Conservation (phyloP, 202 grass and related monocot genomes). For the Zoysia matrella region DNA sequence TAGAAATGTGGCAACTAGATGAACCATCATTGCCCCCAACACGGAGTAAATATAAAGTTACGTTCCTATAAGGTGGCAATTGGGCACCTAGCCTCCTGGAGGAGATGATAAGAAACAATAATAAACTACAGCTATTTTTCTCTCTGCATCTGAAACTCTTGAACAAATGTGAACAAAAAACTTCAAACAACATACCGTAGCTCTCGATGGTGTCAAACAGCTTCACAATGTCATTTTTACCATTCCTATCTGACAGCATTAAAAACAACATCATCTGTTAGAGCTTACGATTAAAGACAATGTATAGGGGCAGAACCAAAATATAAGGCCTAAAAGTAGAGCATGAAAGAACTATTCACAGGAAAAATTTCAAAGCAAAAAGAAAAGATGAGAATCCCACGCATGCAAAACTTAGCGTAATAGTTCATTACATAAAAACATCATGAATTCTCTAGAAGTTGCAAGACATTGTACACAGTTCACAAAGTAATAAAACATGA, state of each 20-base stretch:
- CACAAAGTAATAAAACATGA: constrained; percentile 7
- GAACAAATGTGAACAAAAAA: constrained; percentile 23
- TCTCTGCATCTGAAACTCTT: neutral
- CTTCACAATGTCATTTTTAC: constrained; percentile 88
- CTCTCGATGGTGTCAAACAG: constrained; percentile 88
- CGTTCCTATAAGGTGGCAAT: constrained; percentile 22
- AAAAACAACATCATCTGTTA: constrained; percentile 20
- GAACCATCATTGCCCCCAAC: neutral
- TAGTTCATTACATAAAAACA: neutral
- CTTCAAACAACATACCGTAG: constrained; percentile 64
- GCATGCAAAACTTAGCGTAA: constrained; percentile 7
- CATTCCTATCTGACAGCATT: constrained; percentile 71
- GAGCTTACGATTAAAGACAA: neutral
- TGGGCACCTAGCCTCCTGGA: constrained; percentile 1
- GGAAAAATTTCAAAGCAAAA: neutral
- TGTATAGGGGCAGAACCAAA: neutral
- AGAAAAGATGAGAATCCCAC: neutral
- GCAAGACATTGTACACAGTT: neutral
- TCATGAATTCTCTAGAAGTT: neutral
- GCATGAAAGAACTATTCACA: constrained; percentile 26
- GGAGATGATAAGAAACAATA: neutral
- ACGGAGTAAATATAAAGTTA: neutral
- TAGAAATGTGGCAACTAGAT: neutral
- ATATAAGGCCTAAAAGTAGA: constrained; percentile 10
- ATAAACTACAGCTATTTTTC: neutral